phyloP scores from a whole-genome alignment of 2,329 filamentous ascomycete genomes.

The Ceratocystis albifundus region DNA sequence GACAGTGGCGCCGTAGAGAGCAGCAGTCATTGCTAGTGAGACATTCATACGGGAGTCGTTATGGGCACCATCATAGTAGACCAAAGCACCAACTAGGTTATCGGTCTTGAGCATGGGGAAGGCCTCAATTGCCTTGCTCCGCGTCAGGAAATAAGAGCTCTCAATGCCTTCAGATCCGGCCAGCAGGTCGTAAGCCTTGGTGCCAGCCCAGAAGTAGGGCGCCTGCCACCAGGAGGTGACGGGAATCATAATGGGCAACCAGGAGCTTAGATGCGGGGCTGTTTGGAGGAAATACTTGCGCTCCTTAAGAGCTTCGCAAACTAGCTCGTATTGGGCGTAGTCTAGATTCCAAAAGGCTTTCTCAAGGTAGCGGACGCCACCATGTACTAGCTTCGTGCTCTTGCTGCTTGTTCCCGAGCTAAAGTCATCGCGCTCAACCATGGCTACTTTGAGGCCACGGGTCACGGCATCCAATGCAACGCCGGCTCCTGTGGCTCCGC shows the following conservation, averaged over 20 bases:
- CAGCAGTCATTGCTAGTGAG: constrained; percentile 75
- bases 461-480: constrained; percentile 62
- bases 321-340: constrained; percentile 60
- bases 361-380: constrained; percentile 61
- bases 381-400: constrained; percentile 67
- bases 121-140: constrained; percentile 72
- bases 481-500: constrained; percentile 58
- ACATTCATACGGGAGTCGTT: constrained; percentile 92
- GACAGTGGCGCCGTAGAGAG: constrained; percentile 72
- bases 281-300: constrained; percentile 65
- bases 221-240: constrained; percentile 67
- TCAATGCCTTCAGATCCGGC: constrained; percentile 81
- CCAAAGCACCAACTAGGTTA: constrained; percentile 65
- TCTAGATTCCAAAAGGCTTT: constrained; percentile 67
- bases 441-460: constrained; percentile 57
- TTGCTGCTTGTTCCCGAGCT: constrained; percentile 62
- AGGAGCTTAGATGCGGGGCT: constrained; percentile 59
- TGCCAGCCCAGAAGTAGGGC: constrained; percentile 65
- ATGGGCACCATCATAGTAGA: constrained; percentile 86
- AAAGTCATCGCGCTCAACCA: constrained; percentile 64
- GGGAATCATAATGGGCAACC: constrained; percentile 66
- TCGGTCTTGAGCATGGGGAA: constrained; percentile 82
- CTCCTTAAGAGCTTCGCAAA: constrained; percentile 61
- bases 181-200: constrained; percentile 74
- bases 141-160: constrained; percentile 76